Base-by-base conservation (phyloP, 352 stramenopile species). In the Elongisporangium anandrum region DNA sequence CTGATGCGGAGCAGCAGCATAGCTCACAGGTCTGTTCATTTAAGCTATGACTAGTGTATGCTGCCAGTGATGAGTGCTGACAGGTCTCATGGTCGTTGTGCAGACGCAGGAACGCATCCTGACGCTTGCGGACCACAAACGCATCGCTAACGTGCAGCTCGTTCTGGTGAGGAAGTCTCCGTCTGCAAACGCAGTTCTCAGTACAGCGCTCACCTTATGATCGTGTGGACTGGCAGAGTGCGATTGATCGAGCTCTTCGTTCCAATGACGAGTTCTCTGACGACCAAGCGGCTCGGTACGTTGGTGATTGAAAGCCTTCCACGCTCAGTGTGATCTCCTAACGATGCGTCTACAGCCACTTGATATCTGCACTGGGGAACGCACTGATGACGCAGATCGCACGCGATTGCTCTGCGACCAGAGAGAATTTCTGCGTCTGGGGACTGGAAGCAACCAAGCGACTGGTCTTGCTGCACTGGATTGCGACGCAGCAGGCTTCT, bases 401-500 rank as follows among this genome's bases (percentile, higher is more conserved):
- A 39, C 59, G 60, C 50, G 68, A 75, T 47, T 85, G 78, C 50
- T 64, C 54, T 8, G 59, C 66, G 21, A 83, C 78, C 19, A 81
- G 77, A 39, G 47, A 55, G 9, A 92, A 89, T 22, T 66, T 68
- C 49, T 92, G 78, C 21, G 66, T 87, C 29, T 92, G 79, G 83
- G 72, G 59, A 0, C 7, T 50, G 4, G 63, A 81, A 24, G 75
- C 80, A 3, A 65, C 66, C 22, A 92, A 90, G 29, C 50, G 77
- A 19, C 63, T 85, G 9, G 12, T 57, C 4, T 50, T 92, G 39
- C 63, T 92, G n/a, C 55, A 79, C 17, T 90, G 80, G 80, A 80
- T 90, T 52, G 51, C 73, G 12, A 54, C 20, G 0, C 19, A 5
- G 24, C 66, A 81, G 47, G 26, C 17, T 29, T 23, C 4, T 26